Percentiles rank a stretch among this genome's conserved stretches.
phyloP scores from a whole-genome alignment of 805 yeast species.

The Saccharomycopsis capsularis region DNA sequence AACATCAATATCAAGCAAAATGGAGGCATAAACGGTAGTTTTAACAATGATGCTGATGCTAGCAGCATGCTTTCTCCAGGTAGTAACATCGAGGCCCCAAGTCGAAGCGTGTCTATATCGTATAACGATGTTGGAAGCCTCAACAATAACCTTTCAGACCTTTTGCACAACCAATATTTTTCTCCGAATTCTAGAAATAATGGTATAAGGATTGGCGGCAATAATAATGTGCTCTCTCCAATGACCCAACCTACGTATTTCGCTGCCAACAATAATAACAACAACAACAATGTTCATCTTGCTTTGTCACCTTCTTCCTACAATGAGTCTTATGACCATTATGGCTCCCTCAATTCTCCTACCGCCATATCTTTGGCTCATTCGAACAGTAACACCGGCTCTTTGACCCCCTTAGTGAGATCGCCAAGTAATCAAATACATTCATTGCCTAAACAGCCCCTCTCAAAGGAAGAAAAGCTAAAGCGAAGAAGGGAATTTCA shows the following conservation, averaged over 20 bases:
- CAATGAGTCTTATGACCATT: slow-evolving; percentile 14
- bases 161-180: slow-evolving; percentile 15
- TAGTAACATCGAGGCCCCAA: not conserved
- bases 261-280: slow-evolving; percentile 2
- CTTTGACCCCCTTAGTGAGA: slow-evolving; percentile 12
- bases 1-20: no score
- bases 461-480: slow-evolving; percentile 61
- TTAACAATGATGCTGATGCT: no score
- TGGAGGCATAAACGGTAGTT: no score
- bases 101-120: not conserved
- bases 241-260: not conserved
- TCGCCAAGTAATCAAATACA: slow-evolving; percentile 13
- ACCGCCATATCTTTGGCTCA: slow-evolving; percentile 11
- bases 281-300: slow-evolving; percentile 2
- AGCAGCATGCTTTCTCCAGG: no score
- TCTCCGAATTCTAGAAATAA: slow-evolving; percentile 10
- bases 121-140: slow-evolving; percentile 3
- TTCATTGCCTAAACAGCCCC: slow-evolving; percentile 26
- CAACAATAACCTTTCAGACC: slow-evolving; percentile 7
- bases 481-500: slow-evolving; percentile 81
- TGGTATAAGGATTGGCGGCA: not conserved
- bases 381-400: slow-evolving; percentile 7
- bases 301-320: slow-evolving; percentile 20
- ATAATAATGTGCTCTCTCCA: not conserved
- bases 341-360: slow-evolving; percentile 19